Conservation (phyloP, 441 rosid genomes). For the Erodium chrysanthum region DNA sequence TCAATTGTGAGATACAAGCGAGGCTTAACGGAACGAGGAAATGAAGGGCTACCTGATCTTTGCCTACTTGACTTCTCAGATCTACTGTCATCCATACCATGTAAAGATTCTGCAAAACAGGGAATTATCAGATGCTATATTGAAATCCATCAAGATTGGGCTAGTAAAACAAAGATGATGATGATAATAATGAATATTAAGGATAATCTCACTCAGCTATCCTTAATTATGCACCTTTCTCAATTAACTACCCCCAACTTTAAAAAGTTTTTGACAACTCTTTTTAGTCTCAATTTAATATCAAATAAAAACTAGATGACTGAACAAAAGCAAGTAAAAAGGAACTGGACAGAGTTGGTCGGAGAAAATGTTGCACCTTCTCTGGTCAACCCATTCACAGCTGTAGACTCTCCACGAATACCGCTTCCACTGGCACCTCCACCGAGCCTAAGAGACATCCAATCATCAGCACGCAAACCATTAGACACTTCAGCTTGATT, state of each 20-base stretch:
- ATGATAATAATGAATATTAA: too few relatives aligned
- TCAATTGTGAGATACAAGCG: constrained; percentile 68
- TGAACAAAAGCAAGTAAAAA: constrained; percentile 13
- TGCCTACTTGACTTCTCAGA: constrained; percentile 57
- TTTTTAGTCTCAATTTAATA: too few relatives aligned
- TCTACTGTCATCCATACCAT: constrained; percentile 59
- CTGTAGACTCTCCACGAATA: constrained; percentile 36
- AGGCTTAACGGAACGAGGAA: constrained; percentile 79
- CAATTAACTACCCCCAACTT: too few relatives aligned
- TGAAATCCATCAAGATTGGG: background rate
- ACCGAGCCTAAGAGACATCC: constrained; percentile 93
- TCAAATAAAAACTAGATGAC: background rate
- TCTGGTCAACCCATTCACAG: constrained; percentile 43
- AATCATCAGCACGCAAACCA: constrained; percentile 66
- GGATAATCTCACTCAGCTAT: too few relatives aligned
- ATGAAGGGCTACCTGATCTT: constrained; percentile 57
- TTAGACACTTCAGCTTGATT: constrained; percentile 63
- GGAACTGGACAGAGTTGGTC: constrained; percentile 61
- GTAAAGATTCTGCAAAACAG: constrained; percentile 43
- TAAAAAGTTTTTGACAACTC: too few relatives aligned
- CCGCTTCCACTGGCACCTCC: constrained; percentile 34
- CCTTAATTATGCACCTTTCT: too few relatives aligned
- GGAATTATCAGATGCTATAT: background rate
- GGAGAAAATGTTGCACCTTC: constrained; percentile 45
- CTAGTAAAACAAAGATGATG: background rate